Evolutionary conservation across 129 eudicot genomes (phyloP), one percentile per base, ranked within the genome.

Genomic region (Solidago caesia): DNA sequence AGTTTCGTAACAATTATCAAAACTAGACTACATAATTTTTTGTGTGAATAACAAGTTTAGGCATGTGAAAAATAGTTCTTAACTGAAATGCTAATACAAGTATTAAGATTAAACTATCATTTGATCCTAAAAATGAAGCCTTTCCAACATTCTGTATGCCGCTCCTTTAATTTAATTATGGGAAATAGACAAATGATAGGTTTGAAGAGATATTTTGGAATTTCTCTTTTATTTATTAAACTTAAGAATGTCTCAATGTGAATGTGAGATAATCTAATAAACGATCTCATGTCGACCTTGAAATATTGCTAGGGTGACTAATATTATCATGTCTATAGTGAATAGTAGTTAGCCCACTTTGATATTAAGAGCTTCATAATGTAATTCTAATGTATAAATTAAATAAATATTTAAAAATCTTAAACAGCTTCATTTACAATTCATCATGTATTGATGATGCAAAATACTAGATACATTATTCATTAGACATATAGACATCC

Each of bases 291-390:
- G 73, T 27, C 3, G 73, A 68, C 73, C 21, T 46, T 68, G 58
- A 41, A 46, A 47, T 43, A 68, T 68, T 68, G 60, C 61, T 69
- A 48, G 49, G 58, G 59, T 68, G 61, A 44, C 73, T 44, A 68
- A 47, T 68, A 58, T 47, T 68, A 47, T 68, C 73, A 44, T 46
- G 73, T 68, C 60, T 68, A 5, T 26, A 29, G 39, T 33, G 39
- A 33, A 33, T 33, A 33, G 39, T 33, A 33, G 59, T 25, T 58
- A 68, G 43, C 58, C 46, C 58, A 68, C 58, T 68, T 68, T 68
- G 43, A 16, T 29, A 26, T 48, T 47, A 27, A 29, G 7, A 45
- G 21, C 2, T 10, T 63, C 65, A 60, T 25, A 21, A 62, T 11
- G 33, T 29, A 29, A 39, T 29, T 3, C 12, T 63, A 14, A 6